phyloP scores from a whole-genome alignment of 1,284 basidiomycete species.

The Naganishia sp. region DNA sequence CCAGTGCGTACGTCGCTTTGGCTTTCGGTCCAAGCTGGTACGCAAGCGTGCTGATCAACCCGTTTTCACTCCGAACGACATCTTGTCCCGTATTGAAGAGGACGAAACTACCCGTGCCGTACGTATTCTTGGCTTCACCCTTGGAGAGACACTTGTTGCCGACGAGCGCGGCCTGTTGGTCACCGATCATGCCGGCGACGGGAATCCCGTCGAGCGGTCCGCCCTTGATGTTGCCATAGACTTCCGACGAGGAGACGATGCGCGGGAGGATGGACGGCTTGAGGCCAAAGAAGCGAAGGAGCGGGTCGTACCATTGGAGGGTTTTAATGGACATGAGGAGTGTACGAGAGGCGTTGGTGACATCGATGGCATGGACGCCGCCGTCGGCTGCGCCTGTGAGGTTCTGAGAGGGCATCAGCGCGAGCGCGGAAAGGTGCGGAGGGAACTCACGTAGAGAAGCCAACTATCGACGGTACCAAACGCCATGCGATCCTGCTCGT shows the following conservation, averaged over 20 bases:
- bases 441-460: constrained; percentile 76
- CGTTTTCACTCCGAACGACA: constrained; percentile 80
- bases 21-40: constrained; percentile 81
- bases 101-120: constrained; percentile 93
- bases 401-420: constrained; percentile 61
- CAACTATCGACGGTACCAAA: constrained; percentile 97
- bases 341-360: constrained; percentile 96
- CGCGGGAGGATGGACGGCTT: constrained; percentile 76
- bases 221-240: constrained; percentile 74
- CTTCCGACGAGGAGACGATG: constrained; percentile 87
- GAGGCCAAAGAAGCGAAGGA: constrained; percentile 86
- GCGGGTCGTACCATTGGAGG: constrained; percentile 76
- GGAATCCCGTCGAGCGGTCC: constrained; percentile 75
- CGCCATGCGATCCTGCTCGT: constrained; percentile 76
- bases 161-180: constrained; percentile 94
- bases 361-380: constrained; percentile 85
- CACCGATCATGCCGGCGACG: constrained; percentile 89
- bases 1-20: constrained; percentile 86
- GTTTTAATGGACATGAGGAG: constrained; percentile 83
- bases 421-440: not conserved
- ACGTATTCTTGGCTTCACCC: constrained; percentile 92
- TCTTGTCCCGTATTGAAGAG: constrained; percentile 86
- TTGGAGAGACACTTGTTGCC: constrained; percentile 88
- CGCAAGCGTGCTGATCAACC: constrained; percentile 86
- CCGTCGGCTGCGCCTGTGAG: constrained; percentile 70